Evolutionary conservation across 2,329 filamentous ascomycete species (phyloP).

Genomic region (Diaporthe sp.): DNA sequence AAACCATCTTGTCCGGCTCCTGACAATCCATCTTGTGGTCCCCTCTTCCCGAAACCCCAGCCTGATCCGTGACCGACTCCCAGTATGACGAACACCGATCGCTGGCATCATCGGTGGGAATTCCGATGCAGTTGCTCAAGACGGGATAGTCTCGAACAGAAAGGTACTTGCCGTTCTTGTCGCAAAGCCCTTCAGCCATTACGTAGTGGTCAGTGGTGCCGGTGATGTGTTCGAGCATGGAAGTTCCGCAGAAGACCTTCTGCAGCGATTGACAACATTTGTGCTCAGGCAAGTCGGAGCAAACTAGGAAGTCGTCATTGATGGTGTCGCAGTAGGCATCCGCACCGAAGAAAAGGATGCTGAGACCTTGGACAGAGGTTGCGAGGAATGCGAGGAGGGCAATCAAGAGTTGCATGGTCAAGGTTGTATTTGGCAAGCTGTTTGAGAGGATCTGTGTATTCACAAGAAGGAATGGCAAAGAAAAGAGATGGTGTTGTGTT

Average conservation of each 20-base stretch:
- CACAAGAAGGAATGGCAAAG: neutral
- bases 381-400: neutral
- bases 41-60: neutral
- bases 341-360: neutral
- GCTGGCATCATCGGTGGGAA: neutral
- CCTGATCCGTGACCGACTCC: neutral
- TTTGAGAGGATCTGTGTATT: neutral
- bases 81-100: neutral
- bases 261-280: neutral
- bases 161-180: too few relatives aligned
- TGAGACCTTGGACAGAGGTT: neutral
- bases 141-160: neutral
- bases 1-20: neutral
- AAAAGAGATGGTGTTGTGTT: neutral
- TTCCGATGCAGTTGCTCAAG: neutral
- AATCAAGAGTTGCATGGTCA: neutral
- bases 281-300: neutral
- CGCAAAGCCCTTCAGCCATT: neutral
- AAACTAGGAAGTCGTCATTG: neutral
- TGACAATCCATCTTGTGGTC: neutral
- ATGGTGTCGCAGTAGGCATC: neutral
- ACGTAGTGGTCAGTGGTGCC: neutral
- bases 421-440: too few relatives aligned
- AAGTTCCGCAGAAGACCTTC: neutral
- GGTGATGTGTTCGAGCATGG: neutral